Conservation (phyloP, 1,284 basidiomycete species). For the Apiotrichum veenhuisii region DNA sequence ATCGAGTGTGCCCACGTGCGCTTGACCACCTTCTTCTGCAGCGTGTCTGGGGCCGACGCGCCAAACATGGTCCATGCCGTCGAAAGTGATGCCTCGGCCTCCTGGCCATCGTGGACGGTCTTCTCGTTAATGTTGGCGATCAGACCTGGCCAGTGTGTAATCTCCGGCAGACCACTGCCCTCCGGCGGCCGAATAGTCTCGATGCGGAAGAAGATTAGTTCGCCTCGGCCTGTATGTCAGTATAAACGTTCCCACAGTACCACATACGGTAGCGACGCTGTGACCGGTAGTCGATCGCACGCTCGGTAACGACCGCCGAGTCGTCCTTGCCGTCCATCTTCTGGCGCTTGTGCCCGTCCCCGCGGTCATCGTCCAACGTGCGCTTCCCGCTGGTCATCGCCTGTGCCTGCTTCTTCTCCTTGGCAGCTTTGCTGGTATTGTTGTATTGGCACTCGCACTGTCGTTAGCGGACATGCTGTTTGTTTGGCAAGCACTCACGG, state of each 20-base stretch:
- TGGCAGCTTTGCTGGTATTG: not conserved
- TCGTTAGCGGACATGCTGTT: not conserved
- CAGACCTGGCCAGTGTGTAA: conserved; percentile 45
- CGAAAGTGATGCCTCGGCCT: conserved; percentile 14
- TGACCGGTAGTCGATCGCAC: conserved; percentile 16
- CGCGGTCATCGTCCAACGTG: not conserved
- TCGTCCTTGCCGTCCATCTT: not conserved
- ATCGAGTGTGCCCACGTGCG: conserved; percentile 21
- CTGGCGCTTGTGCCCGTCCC: not conserved
- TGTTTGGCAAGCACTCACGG: conserved; percentile 14
- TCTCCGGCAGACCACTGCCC: conserved; percentile 12
- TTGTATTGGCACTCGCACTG: conserved; percentile 40
- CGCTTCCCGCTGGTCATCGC: not conserved
- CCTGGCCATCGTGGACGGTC: conserved; percentile 8
- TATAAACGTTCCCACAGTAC: fast-evolving
- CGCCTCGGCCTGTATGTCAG: conserved; percentile 31
- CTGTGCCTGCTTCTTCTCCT: conserved; percentile 8
- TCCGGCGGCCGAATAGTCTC: conserved; percentile 24
- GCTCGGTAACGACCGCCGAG: conserved; percentile 6
- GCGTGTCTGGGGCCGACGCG: conserved; percentile 9
- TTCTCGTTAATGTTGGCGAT: conserved; percentile 17
- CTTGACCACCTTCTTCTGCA: not conserved
- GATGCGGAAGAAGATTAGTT: conserved; percentile 40
- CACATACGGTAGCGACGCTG: conserved; percentile 17
- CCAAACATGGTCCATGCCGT: conserved; percentile 20